Percentiles rank a stretch among this genome's conserved stretches.
phyloP scores from a whole-genome alignment of 192 early-diverging fungal species.

The Coemansia sp. region DNA sequence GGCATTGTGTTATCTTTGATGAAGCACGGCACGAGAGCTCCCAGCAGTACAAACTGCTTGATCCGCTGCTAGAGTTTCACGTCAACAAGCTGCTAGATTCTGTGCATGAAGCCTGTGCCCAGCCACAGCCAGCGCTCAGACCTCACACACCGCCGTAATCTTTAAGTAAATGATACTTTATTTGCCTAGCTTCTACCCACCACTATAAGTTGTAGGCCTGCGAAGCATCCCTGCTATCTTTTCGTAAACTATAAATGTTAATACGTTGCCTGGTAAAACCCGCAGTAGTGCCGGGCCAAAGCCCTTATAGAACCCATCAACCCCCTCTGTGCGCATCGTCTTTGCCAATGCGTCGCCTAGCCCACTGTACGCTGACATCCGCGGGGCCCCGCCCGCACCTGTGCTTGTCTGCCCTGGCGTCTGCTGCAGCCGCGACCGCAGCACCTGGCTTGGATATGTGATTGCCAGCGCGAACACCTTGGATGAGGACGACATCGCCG shows the following conservation, averaged over 20 bases:
- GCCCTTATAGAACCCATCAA: conserved; percentile 89
- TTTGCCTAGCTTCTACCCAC: background rate
- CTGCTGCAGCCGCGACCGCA: conserved; percentile 82
- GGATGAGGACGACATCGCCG: conserved; percentile 80
- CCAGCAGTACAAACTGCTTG: conserved; percentile 54
- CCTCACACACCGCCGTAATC: background rate
- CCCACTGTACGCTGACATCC: conserved; percentile 62
- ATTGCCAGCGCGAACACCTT: conserved; percentile 83
- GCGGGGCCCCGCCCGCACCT: conserved; percentile 38
- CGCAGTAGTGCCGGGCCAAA: conserved; percentile 82
- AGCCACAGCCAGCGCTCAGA: conserved; percentile 7
- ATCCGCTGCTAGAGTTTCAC: conserved; percentile 48
- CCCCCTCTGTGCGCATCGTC: conserved; percentile 72
- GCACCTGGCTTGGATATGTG: conserved; percentile 93
- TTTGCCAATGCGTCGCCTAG: conserved; percentile 69
- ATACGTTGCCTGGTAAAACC: conserved; percentile 88
- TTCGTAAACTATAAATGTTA: conserved; percentile 97
- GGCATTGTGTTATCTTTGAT: conserved; percentile 44
- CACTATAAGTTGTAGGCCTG: conserved; percentile 39
- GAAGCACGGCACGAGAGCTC: conserved; percentile 38
- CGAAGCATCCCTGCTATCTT: conserved; percentile 63
- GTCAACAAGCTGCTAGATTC: conserved; percentile 46
- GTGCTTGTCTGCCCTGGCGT: conserved; percentile 37
- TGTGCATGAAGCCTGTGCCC: conserved; percentile 27
- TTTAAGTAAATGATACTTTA: background rate